Base-by-base conservation (phyloP, 805 yeast genomes). In the Ogataea pignaliae region DNA sequence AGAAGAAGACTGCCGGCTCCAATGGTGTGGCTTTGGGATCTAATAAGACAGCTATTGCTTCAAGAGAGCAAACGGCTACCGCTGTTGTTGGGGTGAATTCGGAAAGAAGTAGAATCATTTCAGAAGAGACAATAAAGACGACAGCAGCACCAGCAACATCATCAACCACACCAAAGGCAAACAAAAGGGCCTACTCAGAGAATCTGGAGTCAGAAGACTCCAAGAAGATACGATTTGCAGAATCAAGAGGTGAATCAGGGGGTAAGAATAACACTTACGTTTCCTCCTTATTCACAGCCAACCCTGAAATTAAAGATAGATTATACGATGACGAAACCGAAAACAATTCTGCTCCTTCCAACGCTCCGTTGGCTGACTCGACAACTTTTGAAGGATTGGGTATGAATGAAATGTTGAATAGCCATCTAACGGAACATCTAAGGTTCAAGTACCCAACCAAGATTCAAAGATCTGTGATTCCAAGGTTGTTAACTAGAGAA, bases 391-490 rank as follows among this genome's bases (percentile, higher is more conserved):
- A 66, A 14, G 87, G 88, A 0, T 66, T 91, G 36, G 95, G 95
- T 0, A 63, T 90, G 13, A 76, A 76, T 47, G 76, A 71, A 1
- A 62, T 66, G 29, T 61, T 91, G 34, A 57, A 75, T 1, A 62
- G 61, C 9, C 85, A 83, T 55, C 63, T 91, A 44, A 68, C 71
- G 2, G 78, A 76, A 7, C 75, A 74, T 43, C 68, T 88, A 68
- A 59, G 69, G 29, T 76, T 81, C 55, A 56, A 66, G 34, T 69
- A 77, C 18, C 99, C 99, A 2, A 95, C 99, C 0, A 80, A 79
- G 53, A 88, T 93, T 52, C 99, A 93, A 65, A 75, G 88, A 51
- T 67, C 84, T 6, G 93, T 85, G 0, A 70, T 89, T 10, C 96
- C 98, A 16, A 70, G 71, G 41, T 61, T 81, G 28, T 53, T 77